phyloP scores from a whole-genome alignment of 495 filamentous ascomycete genomes.

The Aspergillus baeticus region DNA sequence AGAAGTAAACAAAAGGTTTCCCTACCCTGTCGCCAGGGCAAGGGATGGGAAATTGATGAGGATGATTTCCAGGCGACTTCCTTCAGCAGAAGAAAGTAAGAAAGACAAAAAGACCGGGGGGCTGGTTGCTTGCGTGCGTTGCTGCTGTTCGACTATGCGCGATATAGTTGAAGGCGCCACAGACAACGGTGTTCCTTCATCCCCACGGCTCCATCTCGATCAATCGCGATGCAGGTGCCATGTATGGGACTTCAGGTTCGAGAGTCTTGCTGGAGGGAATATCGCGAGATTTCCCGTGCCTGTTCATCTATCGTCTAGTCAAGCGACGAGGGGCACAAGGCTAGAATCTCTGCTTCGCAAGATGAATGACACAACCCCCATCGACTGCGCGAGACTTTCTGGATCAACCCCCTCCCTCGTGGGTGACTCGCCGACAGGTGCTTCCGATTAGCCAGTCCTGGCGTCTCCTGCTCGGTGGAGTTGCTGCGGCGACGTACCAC shows the following conservation, averaged over 20 bases:
- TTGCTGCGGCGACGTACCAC: slow-evolving; percentile 26
- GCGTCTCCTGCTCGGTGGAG: slow-evolving; percentile 21
- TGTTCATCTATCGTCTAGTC: slow-evolving; percentile 15
- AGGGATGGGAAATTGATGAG: not conserved
- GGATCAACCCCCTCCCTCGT: slow-evolving; percentile 19
- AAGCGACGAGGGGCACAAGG: slow-evolving; percentile 4
- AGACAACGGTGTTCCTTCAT: slow-evolving; percentile 6
- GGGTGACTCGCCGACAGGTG: slow-evolving; percentile 24
- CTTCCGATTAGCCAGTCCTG: slow-evolving; percentile 19
- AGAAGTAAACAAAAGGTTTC: slow-evolving; percentile 5
- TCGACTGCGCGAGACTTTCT: slow-evolving; percentile 19
- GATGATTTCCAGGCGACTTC: slow-evolving; percentile 2
- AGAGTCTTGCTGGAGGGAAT: not conserved
- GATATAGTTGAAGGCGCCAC: slow-evolving; percentile 15
- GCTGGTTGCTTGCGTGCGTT: slow-evolving; percentile 5
- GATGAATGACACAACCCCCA: slow-evolving; percentile 16
- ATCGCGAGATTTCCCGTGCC: slow-evolving; percentile 13
- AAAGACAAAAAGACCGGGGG: slow-evolving; percentile 10
- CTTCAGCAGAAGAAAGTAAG: not conserved
- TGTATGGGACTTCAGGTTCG: not conserved
- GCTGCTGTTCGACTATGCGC: slow-evolving; percentile 19
- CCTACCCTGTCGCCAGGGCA: not conserved
- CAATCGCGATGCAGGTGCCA: slow-evolving; percentile 1
- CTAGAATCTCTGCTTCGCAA: slow-evolving; percentile 16
- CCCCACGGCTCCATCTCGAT: slow-evolving; percentile 6